Conservation (phyloP, 2,329 filamentous ascomycete genomes). For the Calycina herbarum region DNA sequence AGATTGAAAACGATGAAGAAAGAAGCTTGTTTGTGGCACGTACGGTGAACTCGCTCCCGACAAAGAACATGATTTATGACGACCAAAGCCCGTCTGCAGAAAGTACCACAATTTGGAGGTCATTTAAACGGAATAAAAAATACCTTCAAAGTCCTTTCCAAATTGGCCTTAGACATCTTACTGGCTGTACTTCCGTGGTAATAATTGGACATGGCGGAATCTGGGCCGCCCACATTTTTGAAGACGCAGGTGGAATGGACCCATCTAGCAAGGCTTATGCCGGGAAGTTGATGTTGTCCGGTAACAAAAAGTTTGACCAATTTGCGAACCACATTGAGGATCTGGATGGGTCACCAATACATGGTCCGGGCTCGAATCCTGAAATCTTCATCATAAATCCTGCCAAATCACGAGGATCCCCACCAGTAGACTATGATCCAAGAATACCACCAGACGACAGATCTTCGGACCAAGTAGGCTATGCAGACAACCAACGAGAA, state of each 20-base stretch:
- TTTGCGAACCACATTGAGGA: neutral
- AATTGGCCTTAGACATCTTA: conserved; percentile 2
- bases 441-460: neutral
- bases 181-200: conserved; percentile 1
- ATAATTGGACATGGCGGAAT: conserved; percentile 7
- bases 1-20: neutral
- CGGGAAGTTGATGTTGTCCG: neutral
- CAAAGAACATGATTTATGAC: neutral
- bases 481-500: neutral
- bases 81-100: neutral
- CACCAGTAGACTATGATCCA: neutral
- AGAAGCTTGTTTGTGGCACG: neutral
- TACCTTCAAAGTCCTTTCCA: neutral
- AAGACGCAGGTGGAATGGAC: neutral
- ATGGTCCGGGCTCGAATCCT: neutral
- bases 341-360: neutral
- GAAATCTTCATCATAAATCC: conserved; percentile 8
- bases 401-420: neutral
- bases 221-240: conserved; percentile 1
- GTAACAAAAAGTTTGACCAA: neutral
- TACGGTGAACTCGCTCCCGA: neutral
- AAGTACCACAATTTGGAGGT: neutral
- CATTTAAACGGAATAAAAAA: neutral
- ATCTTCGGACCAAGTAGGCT: neutral
- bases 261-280: neutral